Percentiles rank a stretch among this genome's conserved stretches.
phyloP scores from a whole-genome alignment of 2,329 filamentous ascomycete species.

The Cytospora mali region DNA sequence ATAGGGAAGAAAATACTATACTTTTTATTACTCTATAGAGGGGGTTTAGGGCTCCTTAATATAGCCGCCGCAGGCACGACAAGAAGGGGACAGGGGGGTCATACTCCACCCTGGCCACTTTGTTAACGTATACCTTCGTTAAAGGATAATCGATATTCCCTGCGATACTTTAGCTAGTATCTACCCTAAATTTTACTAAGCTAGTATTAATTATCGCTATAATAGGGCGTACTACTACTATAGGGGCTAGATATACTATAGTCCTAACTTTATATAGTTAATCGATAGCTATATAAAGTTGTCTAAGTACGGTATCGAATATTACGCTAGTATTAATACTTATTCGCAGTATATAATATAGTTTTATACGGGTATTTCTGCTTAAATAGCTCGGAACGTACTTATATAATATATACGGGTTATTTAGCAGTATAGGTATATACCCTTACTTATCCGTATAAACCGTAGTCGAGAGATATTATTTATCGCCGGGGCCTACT shows the following conservation, averaged over 20 bases:
- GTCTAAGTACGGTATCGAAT: not conserved
- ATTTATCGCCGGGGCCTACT: no score
- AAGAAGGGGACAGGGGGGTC: no score
- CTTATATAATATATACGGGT: constrained; percentile 5
- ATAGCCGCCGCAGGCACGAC: no score
- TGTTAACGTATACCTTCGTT: not conserved
- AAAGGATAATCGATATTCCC: not conserved
- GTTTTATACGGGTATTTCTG: not conserved
- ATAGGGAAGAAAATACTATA: no score
- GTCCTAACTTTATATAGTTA: constrained; percentile 2
- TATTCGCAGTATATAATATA: not conserved
- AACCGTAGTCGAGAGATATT: no score
- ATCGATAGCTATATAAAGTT: constrained; percentile 1
- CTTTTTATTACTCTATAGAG: no score
- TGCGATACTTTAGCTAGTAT: not conserved
- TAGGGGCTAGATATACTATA: not conserved
- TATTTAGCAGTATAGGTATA: constrained; percentile 1
- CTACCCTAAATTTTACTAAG: not conserved
- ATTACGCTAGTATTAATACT: not conserved
- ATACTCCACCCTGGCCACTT: no score
- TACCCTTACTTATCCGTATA: no score
- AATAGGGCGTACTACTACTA: not conserved
- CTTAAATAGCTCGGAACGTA: not conserved
- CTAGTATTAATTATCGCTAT: not conserved
- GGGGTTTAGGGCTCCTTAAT: no score